A percentile compares a stretch with the other conserved stretches of the same genome.
These are phyloP conservation scores for Carex scoparia DNA, from an alignment of 176 grass and related monocot species.

Conservation along the genomic window DNA sequence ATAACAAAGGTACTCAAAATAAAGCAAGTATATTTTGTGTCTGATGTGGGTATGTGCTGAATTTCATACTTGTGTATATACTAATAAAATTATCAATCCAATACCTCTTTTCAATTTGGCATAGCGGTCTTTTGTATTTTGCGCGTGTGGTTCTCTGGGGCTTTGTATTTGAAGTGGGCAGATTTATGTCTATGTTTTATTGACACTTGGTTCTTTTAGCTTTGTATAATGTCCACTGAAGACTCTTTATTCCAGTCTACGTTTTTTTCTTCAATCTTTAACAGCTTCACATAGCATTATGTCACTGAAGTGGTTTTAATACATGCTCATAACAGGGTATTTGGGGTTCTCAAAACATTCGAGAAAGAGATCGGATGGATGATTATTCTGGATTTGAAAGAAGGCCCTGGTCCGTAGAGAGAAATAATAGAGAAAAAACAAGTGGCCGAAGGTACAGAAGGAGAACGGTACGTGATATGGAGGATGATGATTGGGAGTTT, in stretches of 20 bases:
- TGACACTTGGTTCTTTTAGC: not conserved
- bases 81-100: not conserved
- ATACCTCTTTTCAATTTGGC: not conserved
- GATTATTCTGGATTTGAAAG: slow-evolving; percentile 34
- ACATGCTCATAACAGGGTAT: slow-evolving; percentile 45
- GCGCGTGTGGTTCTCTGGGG: not conserved
- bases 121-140: not conserved
- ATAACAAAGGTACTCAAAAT: slow-evolving; percentile 66
- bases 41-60: not conserved
- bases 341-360: slow-evolving; percentile 58
- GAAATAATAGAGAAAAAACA: slow-evolving; percentile 27
- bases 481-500: slow-evolving; percentile 70
- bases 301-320: slow-evolving; percentile 10
- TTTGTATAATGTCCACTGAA: not conserved
- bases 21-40: not conserved
- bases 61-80: not conserved
- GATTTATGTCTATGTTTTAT: not conserved
- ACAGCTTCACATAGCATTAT: slow-evolving; percentile 3
- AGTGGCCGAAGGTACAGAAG: slow-evolving; percentile 30
- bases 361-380: slow-evolving; percentile 31
- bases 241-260: not conserved
- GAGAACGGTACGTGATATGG: slow-evolving; percentile 25
- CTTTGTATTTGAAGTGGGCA: not conserved
- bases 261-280: not conserved
- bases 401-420: slow-evolving; percentile 23